These are phyloP conservation scores for Murraya koenigii DNA, from an alignment of 345 rosid genomes.

Conservation along the genomic window DNA sequence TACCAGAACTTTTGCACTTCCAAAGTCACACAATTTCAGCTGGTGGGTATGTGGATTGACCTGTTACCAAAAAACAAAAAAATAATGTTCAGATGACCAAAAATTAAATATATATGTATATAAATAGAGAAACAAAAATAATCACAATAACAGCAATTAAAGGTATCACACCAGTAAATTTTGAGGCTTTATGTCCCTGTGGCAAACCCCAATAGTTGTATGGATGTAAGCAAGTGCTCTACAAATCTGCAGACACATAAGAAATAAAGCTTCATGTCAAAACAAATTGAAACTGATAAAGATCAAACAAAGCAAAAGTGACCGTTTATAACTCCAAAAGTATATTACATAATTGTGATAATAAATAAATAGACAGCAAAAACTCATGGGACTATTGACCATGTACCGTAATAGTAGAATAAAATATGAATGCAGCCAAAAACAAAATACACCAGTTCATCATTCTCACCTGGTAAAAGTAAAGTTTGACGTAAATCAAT, in stretches of 20 bases:
- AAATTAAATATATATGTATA: not conserved
- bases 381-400: not conserved
- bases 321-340: not conserved
- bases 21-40: conserved; percentile 92
- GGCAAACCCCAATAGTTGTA: conserved; percentile 82
- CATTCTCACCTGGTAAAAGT: conserved; percentile 71
- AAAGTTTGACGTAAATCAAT: conserved; percentile 81
- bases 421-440: not conserved
- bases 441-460: not conserved
- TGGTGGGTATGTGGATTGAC: conserved; percentile 98
- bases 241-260: conserved; percentile 56
- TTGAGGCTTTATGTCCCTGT: conserved; percentile 98
- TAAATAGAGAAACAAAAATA: not conserved
- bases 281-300: not conserved
- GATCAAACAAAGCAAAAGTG: not conserved
- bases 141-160: not conserved
- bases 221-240: conserved; percentile 92
- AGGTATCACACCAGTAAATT: conserved; percentile 70
- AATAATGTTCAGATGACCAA: not conserved
- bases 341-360: not conserved
- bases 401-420: not conserved
- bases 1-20: conserved; percentile 98
- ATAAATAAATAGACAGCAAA: not conserved
- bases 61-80: conserved; percentile 30
- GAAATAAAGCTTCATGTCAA: conserved; percentile 5